Evolutionary conservation across 2,329 filamentous ascomycete genomes (phyloP).

Genomic region (Byssochlamys sp.): DNA sequence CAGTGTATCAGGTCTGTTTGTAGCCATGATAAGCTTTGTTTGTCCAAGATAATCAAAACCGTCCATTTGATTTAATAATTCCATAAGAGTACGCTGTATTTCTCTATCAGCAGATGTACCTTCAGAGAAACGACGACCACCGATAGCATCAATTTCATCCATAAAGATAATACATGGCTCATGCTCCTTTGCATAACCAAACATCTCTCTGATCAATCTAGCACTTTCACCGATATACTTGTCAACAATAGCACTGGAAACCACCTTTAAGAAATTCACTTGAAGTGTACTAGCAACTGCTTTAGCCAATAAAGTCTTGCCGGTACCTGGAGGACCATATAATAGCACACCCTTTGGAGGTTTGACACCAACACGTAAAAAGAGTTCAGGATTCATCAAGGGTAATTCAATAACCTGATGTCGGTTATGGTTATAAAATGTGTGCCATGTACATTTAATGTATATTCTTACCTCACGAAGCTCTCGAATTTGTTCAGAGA

Average conservation of each 20-base stretch:
- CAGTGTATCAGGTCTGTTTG: slow-evolving; percentile 89
- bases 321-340: slow-evolving; percentile 91
- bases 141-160: slow-evolving; percentile 99
- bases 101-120: slow-evolving; percentile 95
- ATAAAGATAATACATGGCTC: slow-evolving; percentile 99
- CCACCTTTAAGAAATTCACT: slow-evolving; percentile 97
- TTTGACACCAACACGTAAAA: slow-evolving; percentile 94
- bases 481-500: slow-evolving; percentile 97
- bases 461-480: slow-evolving; percentile 93
- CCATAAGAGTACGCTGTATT: slow-evolving; percentile 97
- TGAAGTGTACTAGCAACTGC: slow-evolving; percentile 93
- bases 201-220: slow-evolving; percentile 96
- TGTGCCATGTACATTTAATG: too few relatives aligned
- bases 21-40: slow-evolving; percentile 99
- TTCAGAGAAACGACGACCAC: slow-evolving; percentile 90
- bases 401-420: slow-evolving; percentile 95
- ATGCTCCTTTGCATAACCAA: slow-evolving; percentile 97
- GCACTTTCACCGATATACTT: slow-evolving; percentile 99
- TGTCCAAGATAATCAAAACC: slow-evolving; percentile 98
- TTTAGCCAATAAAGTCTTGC: slow-evolving; percentile 87
- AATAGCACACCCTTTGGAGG: slow-evolving; percentile 93
- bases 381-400: slow-evolving; percentile 96
- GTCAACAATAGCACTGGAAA: slow-evolving; percentile 97
- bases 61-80: slow-evolving; percentile 94
- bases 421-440: too few relatives aligned